Percentiles rank a stretch among this genome's conserved stretches.
Evolutionary conservation across 2,329 filamentous ascomycete species (phyloP).

Genomic region (Cytospora mali): DNA sequence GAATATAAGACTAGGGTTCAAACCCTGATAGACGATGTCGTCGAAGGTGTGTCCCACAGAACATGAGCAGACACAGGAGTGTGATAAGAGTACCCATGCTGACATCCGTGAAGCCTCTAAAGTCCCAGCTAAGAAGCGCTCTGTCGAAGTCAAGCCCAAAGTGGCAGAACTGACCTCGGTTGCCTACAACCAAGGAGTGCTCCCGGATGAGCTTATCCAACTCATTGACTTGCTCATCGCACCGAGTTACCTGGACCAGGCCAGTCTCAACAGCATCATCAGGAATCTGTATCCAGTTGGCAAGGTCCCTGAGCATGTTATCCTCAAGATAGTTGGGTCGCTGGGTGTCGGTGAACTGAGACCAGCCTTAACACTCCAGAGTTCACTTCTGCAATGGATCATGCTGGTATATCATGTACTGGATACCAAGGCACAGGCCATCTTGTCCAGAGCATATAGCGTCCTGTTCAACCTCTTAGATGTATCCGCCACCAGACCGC

Average conservation of each 20-base stretch:
- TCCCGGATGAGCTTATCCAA: conserved; percentile 59
- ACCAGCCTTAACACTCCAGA: conserved; percentile 71
- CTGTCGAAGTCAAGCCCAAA: conserved; percentile 61
- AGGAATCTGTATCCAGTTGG: conserved; percentile 77
- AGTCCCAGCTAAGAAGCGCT: conserved; percentile 67
- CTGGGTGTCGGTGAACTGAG: conserved; percentile 80
- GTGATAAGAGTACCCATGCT: conserved; percentile 8
- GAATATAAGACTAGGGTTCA: conserved; percentile 26
- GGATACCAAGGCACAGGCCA: conserved; percentile 53
- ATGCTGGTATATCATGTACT: conserved; percentile 74
- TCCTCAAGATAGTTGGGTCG: conserved; percentile 69
- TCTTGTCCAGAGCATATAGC: conserved; percentile 71
- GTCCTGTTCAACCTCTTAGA: conserved; percentile 82
- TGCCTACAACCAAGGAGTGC: conserved; percentile 70
- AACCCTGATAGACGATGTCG: conserved; percentile 42
- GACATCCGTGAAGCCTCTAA: conserved; percentile 51
- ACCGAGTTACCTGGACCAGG: conserved; percentile 74
- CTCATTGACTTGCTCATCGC: conserved; percentile 69
- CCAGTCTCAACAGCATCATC: conserved; percentile 67
- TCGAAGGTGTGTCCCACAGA: conserved; percentile 35
- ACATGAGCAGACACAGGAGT: too few relatives aligned
- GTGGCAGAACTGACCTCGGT: conserved; percentile 65
- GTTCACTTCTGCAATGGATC: conserved; percentile 75
- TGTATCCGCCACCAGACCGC: conserved; percentile 45
- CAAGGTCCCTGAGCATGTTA: conserved; percentile 60